Evolutionary conservation across 371 early-diverging fungal species (phyloP), one percentile per base, ranked within the genome.

Genomic region (Rhizopus arrhizus): DNA sequence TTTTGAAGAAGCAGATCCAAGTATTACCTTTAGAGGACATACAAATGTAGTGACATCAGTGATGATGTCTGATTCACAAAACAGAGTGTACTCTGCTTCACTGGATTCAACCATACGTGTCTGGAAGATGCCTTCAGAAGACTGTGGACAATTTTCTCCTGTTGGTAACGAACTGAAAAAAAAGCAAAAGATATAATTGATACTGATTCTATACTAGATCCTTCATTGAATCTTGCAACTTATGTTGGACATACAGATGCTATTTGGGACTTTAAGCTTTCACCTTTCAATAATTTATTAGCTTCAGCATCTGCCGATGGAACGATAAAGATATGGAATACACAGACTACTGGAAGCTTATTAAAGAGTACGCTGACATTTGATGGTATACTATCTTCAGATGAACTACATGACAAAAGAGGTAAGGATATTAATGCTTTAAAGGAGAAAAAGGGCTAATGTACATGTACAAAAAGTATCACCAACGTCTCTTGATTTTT

Each of bases 241-340:
- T 89, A 82, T 58, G 81, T 89, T 11, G 93, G 92, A 1, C 94
- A 94, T 65, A 88, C 91, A 0, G 93, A 94, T 67, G 84, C 86
- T 2, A 85, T 95, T 12, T 95, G 96, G 96, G 91, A 91, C 60
- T 72, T 93, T 50, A 85, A 87, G 57, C 63, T 90, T 7, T 89
- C 89, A 61, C 88, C 90, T 5, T 6, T 33, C 0, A 60, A 68
- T 8, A 64, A 73, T 42, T 58, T 88, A 13, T 72, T 95, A 9
- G 91, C 89, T 5, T 91, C 93, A 2, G 89, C 88, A 4, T 88
- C 92, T 16, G 88, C 91, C 13, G 94, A 94, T 74, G 91, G 91
- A 0, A 86, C 89, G 0, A 82, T 93, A 29, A 93, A 91, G 70
- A 69, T 95, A 10, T 95, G 93, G 92, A 88, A 91, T 55, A 85